A percentile compares a stretch with the other conserved stretches of the same genome.
These are phyloP conservation scores for Tricholoma terreum DNA, from an alignment of 768 basidiomycete species.

Conservation along the genomic window DNA sequence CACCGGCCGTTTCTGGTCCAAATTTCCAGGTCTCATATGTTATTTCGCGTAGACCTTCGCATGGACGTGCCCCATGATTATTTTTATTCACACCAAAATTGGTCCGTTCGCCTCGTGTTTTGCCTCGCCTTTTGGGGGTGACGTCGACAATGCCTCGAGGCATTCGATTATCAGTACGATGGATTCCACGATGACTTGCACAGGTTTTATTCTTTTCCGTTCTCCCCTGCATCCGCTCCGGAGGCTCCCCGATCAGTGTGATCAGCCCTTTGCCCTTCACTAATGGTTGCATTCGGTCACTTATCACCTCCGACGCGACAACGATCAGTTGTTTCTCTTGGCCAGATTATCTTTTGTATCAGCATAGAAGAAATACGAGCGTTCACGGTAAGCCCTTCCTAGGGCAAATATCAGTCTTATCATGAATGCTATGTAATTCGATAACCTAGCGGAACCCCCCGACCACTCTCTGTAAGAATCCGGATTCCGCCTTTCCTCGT, in stretches of 20 bases:
- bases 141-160: conserved; percentile 1
- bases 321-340: background rate
- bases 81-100: background rate
- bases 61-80: background rate
- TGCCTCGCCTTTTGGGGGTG: background rate
- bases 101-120: conserved; percentile 1
- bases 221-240: background rate
- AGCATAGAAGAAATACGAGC: background rate
- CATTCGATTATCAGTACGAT: background rate
- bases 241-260: background rate
- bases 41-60: background rate
- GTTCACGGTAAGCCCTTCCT: background rate
- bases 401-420: background rate
- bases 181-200: background rate
- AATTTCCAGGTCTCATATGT: background rate
- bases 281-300: background rate
- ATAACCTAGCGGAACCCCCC: background rate
- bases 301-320: background rate
- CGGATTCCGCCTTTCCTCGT: background rate
- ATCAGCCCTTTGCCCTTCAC: background rate
- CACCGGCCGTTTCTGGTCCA: background rate
- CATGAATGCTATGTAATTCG: background rate
- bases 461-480: background rate
- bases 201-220: background rate
- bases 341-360: background rate